phyloP scores from a whole-genome alignment of 1,284 basidiomycete species.

The Uromyces viciae-fabae region DNA sequence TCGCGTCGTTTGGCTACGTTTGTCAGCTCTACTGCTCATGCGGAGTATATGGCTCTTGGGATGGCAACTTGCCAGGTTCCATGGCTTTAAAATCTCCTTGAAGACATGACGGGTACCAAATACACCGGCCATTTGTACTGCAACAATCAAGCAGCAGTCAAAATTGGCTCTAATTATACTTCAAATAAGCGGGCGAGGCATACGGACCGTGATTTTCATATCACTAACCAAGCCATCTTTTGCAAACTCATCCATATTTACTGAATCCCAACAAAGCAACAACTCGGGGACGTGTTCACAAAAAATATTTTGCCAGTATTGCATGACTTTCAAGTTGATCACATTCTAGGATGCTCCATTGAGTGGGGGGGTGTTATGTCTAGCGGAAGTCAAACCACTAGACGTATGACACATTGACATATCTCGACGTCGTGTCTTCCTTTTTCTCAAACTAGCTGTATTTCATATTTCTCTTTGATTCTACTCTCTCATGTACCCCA shows the following conservation, averaged over 20 bases:
- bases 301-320: too few species aligned
- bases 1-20: not conserved
- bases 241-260: not conserved
- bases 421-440: too few species aligned
- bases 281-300: not conserved
- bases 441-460: too few species aligned
- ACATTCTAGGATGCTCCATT: too few species aligned
- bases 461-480: too few species aligned
- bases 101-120: not conserved
- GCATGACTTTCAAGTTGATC: too few species aligned
- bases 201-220: not conserved
- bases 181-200: not conserved
- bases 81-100: not conserved
- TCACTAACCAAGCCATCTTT: not conserved
- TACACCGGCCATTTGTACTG: not conserved
- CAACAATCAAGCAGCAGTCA: not conserved
- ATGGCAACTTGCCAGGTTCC: not conserved
- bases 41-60: slow-evolving; percentile 3
- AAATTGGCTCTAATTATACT: not conserved
- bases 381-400: too few species aligned
- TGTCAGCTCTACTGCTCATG: not conserved
- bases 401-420: too few species aligned
- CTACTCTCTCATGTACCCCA: too few species aligned
- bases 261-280: not conserved
- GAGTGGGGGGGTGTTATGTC: too few species aligned